Evolutionary conservation across 2,329 filamentous ascomycete species (phyloP).

Genomic region (Diaporthe sp.): DNA sequence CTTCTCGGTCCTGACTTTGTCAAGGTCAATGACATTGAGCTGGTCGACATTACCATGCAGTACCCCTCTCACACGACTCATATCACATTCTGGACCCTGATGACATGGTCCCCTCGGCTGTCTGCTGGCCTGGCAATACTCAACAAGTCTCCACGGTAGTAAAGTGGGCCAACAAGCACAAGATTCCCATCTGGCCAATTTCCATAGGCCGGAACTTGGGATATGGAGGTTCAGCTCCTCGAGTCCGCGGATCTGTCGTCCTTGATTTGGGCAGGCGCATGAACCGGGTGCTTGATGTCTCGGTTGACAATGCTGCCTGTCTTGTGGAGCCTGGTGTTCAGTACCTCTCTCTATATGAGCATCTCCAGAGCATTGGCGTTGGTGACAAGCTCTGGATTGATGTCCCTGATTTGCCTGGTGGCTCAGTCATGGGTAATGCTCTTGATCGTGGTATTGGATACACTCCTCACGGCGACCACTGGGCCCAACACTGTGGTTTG

Average conservation of each 20-base stretch:
- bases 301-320: slow-evolving; percentile 15
- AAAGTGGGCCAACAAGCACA: slow-evolving; percentile 11
- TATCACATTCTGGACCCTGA: slow-evolving; percentile 2
- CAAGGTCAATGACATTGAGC: slow-evolving; percentile 5
- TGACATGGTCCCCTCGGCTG: slow-evolving; percentile 7
- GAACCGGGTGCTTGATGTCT: background rate
- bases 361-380: background rate
- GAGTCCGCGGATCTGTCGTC: slow-evolving; percentile 3
- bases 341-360: background rate
- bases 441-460: slow-evolving; percentile 6
- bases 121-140: slow-evolving; percentile 12
- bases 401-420: slow-evolving; percentile 1
- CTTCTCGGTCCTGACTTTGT: background rate
- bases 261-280: background rate
- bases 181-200: slow-evolving; percentile 1
- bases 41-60: slow-evolving; percentile 1
- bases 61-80: background rate
- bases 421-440: slow-evolving; percentile 9
- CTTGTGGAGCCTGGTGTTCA: background rate
- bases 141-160: slow-evolving; percentile 1
- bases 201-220: slow-evolving; percentile 1
- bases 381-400: slow-evolving; percentile 1
- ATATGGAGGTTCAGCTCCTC: slow-evolving; percentile 3
- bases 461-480: slow-evolving; percentile 1
- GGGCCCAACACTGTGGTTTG: slow-evolving; percentile 10